Conservation (phyloP, 140 eudicot genomes). For the Flaveria floridana region DNA sequence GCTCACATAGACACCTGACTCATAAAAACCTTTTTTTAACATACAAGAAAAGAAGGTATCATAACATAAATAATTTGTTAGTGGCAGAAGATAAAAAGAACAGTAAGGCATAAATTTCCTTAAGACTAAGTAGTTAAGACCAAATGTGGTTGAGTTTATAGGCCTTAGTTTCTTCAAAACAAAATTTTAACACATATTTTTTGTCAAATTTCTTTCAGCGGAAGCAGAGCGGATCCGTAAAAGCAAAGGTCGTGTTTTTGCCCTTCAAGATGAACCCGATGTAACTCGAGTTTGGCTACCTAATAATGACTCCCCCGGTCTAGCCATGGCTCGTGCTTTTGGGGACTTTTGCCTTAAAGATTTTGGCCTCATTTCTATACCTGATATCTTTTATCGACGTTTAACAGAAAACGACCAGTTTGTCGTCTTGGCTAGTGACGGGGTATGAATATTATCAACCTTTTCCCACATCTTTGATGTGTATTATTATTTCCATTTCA, state of each 20-base stretch:
- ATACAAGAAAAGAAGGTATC: too few species aligned
- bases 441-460: constrained; percentile 43
- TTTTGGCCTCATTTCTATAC: constrained; percentile 83
- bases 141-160: background rate
- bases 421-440: constrained; percentile 77
- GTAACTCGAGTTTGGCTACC: constrained; percentile 93
- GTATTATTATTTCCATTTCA: too few species aligned
- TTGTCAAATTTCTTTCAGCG: constrained; percentile 39
- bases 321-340: constrained; percentile 96
- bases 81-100: too few species aligned
- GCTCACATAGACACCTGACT: too few species aligned
- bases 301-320: constrained; percentile 76
- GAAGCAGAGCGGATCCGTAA: constrained; percentile 85
- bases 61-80: too few species aligned
- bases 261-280: constrained; percentile 85
- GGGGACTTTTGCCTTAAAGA: constrained; percentile 94
- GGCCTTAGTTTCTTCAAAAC: background rate
- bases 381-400: constrained; percentile 65
- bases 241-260: constrained; percentile 80
- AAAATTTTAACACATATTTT: background rate
- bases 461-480: background rate
- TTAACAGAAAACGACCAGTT: constrained; percentile 73
- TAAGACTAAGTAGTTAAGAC: too few species aligned
- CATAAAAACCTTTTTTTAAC: too few species aligned
- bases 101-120: too few species aligned